A percentile compares a stretch with the other conserved stretches of the same genome.
phyloP scores from a whole-genome alignment of 208 protist species.

The Leishmania braziliensis region DNA sequence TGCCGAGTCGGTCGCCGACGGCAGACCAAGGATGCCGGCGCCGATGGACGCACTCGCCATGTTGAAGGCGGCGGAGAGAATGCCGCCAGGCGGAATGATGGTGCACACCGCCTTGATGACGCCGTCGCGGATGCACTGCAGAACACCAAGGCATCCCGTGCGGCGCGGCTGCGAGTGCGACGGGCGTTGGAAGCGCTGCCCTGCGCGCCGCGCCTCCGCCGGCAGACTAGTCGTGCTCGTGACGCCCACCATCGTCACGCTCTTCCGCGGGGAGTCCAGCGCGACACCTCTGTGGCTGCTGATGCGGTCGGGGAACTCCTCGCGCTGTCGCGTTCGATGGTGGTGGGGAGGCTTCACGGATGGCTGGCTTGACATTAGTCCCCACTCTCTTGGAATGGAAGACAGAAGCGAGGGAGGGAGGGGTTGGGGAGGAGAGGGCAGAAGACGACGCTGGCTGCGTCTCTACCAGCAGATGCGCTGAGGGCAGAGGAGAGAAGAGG shows the following conservation, averaged over 20 bases:
- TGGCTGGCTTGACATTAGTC: not conserved
- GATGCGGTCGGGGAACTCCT: not conserved
- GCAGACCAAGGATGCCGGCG: constrained; percentile 48
- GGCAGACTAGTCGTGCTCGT: not conserved
- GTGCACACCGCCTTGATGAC: constrained; percentile 7
- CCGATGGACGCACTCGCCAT: constrained; percentile 43
- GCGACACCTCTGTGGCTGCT: not conserved
- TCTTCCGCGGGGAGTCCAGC: not conserved
- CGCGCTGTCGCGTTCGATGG: not conserved
- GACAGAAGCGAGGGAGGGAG: not conserved
- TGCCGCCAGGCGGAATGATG: constrained; percentile 38
- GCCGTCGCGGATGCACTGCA: not conserved
- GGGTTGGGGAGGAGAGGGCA: not conserved
- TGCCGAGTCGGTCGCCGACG: constrained; percentile 37
- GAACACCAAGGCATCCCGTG: not conserved
- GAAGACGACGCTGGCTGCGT: not conserved
- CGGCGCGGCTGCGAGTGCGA: not conserved
- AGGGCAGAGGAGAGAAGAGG: not conserved
- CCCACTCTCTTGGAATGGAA: not conserved
- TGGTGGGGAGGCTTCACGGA: not conserved
- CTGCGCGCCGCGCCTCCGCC: not conserved
- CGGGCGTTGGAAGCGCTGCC: constrained; percentile 4
- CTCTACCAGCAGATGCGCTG: not conserved
- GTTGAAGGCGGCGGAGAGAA: constrained; percentile 38
- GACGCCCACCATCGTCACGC: not conserved